These are phyloP conservation scores for Candida insectorum DNA, from an alignment of 805 yeast species.

Conservation along the genomic window DNA sequence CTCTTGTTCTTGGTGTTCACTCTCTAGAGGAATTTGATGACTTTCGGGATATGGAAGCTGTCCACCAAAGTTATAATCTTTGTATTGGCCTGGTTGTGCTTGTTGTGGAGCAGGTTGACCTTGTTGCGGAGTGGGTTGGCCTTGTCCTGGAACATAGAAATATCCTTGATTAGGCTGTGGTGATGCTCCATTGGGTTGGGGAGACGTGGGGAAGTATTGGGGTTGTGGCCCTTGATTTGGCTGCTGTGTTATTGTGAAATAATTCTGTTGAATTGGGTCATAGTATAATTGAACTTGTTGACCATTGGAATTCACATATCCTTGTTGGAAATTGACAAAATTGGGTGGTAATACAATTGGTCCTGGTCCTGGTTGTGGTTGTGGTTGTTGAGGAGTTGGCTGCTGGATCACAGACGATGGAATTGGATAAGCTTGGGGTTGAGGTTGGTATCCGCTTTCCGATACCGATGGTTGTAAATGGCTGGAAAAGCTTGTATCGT, in stretches of 20 bases:
- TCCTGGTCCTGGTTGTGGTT: constrained; percentile 8
- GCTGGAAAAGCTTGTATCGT: background rate
- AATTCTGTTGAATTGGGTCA: constrained; percentile 44
- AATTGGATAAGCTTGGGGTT: background rate
- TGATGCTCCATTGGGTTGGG: constrained; percentile 20
- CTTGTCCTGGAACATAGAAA: constrained; percentile 4
- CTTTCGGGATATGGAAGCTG: constrained; percentile 17
- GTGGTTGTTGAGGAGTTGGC: constrained; percentile 8
- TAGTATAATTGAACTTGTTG: constrained; percentile 39
- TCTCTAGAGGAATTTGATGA: constrained; percentile 1
- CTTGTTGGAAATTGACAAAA: constrained; percentile 13
- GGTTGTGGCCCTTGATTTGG: constrained; percentile 29
- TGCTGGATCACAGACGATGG: constrained; percentile 6
- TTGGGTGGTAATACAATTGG: constrained; percentile 12
- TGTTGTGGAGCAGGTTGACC: constrained; percentile 2
- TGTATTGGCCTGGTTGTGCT: constrained; percentile 4
- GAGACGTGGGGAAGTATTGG: constrained; percentile 38
- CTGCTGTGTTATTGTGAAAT: constrained; percentile 36
- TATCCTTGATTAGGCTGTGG: constrained; percentile 15
- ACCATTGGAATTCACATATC: constrained; percentile 20
- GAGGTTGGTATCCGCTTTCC: background rate
- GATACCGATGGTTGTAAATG: background rate
- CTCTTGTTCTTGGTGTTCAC: too few relatives aligned
- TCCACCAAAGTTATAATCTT: constrained; percentile 13
- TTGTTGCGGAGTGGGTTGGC: constrained; percentile 3